These are phyloP conservation scores for Sporothrix dimorphospora DNA, from an alignment of 2,329 filamentous ascomycete species.

Conservation along the genomic window DNA sequence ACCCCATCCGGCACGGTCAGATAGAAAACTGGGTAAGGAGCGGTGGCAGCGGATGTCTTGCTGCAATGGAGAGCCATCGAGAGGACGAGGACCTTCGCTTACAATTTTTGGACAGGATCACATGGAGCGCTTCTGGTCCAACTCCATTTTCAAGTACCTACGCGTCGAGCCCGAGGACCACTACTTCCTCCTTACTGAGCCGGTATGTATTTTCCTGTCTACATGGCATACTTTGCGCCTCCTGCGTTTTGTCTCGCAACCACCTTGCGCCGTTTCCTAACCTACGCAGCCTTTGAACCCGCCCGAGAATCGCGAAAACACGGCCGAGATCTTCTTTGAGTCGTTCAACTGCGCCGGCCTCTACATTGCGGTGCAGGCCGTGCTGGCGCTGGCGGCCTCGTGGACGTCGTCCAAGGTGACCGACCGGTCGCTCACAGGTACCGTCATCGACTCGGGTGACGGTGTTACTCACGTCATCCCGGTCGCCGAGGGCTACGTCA, in stretches of 20 bases:
- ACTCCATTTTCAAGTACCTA: constrained; percentile 99
- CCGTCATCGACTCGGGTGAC: constrained; percentile 97
- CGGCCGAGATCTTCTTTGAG: constrained; percentile 99
- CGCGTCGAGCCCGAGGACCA: constrained; percentile 98
- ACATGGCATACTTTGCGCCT: neutral
- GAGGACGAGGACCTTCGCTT: neutral
- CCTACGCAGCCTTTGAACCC: constrained; percentile 83
- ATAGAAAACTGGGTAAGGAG: constrained; percentile 92
- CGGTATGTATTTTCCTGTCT: constrained; percentile 60
- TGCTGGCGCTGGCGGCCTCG: constrained; percentile 92
- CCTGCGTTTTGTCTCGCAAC: neutral
- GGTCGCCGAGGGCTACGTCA: constrained; percentile 97
- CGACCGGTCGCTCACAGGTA: constrained; percentile 92
- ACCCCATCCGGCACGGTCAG: constrained; percentile 96
- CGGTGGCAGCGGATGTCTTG: no score
- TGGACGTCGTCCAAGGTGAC: constrained; percentile 99
- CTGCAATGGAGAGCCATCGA: no score
- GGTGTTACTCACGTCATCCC: constrained; percentile 99
- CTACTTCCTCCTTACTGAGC: constrained; percentile 96
- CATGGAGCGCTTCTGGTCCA: constrained; percentile 99
- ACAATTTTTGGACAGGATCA: constrained; percentile 70
- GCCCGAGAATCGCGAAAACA: constrained; percentile 98
- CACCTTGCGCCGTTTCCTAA: neutral
- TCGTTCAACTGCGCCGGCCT: constrained; percentile 99
- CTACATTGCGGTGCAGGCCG: constrained; percentile 97